Evolutionary conservation across 2,329 filamentous ascomycete species (phyloP), one percentile per base, ranked within the genome.

Genomic region (Apiospora koreana): DNA sequence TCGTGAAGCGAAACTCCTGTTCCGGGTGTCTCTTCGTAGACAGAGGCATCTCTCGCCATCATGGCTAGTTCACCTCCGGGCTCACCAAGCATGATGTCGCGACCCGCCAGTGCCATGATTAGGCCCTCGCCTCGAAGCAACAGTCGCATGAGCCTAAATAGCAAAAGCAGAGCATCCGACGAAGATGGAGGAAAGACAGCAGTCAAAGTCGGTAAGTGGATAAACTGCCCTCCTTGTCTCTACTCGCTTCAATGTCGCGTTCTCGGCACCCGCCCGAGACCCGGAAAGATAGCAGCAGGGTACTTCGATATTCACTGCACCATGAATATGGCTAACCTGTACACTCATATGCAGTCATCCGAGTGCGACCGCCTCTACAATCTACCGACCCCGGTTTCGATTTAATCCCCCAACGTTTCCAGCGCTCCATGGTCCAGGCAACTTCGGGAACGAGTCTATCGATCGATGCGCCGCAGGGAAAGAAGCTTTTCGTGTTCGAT

Each of bases 401-500:
- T 73, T 89, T 98, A 74, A 96, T 99, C 70, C 96, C 96, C 18
- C 95, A 97, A 81, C 91, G 96, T 77, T 99, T 99, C 79, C 95
- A 97, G 81, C 90, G 92, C 73, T 92, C 95, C 48, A 97, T 95
- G 86, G 94, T 97, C 73, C 94, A 98, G 74, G 93, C 95, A 71
- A 94, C 92, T 14, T 94, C 94, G 21, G 87, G 93, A 62, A 98
- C 94, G 8, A 97, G 89, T 79, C 85, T 99, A 66, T 88, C 93
- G 31, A 94, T 99, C 75, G 96, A 98, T 78, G 93, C 95, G 2
- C 92, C 94, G 0, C 94, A 97, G 78, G 96, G 95, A 67, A 93
- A 93, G 78, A 98, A 98, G 80, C 87, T 98, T 3, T 99, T 99
- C 79, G 92, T 98, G 25, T 99, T 99, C 79, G 96, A 99, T 82